Evolutionary conservation across 495 filamentous ascomycete species (phyloP), one percentile per base, ranked within the genome.

Genomic region (Xylaria nigripes): DNA sequence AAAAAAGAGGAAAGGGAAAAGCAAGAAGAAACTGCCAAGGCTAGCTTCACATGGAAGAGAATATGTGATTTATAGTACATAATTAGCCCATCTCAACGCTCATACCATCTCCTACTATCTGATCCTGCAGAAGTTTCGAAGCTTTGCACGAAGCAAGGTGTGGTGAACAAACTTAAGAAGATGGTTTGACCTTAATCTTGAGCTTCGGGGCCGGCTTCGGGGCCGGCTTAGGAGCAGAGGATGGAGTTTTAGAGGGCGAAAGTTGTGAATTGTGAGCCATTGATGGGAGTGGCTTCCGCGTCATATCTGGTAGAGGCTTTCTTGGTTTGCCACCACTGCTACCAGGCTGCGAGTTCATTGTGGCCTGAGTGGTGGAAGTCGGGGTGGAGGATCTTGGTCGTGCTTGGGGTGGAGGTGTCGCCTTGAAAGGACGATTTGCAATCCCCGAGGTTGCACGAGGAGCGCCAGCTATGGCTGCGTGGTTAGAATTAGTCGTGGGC

Each of bases 241-340:
- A 27, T 10, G 57, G 32, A 36, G 32, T 2, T 13, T 36, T 30
- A 3, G 66, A 32, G n/a, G 59, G 46, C 16, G 55, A 46, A 15
- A 48, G 51, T 12, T 58, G 58, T 10, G 24, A 47, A 46, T 48
- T 49, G 19, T 67, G 59, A 15, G 65, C 68, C 10, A 57, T 58
- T 6, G 67, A 66, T 1, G 72, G 72, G 29, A 75, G 61, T 32
- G 72, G 70, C 48, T 70, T 73, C 10, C 72, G 65, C 49, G 54
- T 60, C 61, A 61, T 64, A n/a, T 62, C 64, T 9, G 64, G 64
- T 24, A 67, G 52, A 21, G 64, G 64, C 34, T 67, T 67, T 38
- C 64, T 46, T 5, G 55, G 57, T 27, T 64, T 67, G 27, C 57
- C 61, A 13, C 51, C 50, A n/a, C 48, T 55, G 25, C 48, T 50